phyloP scores from a whole-genome alignment of 176 grass and related monocot species.

The Oryza officinalis region DNA sequence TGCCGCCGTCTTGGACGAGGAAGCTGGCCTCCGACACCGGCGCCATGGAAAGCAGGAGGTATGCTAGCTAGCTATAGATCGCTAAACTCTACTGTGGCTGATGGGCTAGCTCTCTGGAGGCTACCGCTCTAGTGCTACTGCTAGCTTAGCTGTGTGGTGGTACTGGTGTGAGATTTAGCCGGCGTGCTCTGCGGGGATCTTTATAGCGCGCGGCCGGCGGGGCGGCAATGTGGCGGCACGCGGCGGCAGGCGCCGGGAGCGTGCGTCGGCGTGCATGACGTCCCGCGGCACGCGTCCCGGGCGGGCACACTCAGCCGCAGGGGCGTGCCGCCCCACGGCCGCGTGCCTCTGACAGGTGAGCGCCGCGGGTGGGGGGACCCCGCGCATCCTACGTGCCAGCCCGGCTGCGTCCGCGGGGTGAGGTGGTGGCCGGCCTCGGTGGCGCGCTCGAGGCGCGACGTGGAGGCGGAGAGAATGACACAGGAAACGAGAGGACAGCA shows the following conservation, averaged over 20 bases:
- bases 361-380: background rate
- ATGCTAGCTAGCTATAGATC: constrained; percentile 1
- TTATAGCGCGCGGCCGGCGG: constrained; percentile 52
- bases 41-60: constrained; percentile 34
- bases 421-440: background rate
- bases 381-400: constrained; percentile 11
- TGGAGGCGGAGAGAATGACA: constrained; percentile 20
- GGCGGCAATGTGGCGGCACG: constrained; percentile 45
- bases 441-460: background rate
- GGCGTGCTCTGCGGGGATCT: constrained; percentile 31
- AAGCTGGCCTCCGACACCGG: constrained; percentile 16
- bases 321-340: background rate
- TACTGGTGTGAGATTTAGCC: constrained; percentile 36
- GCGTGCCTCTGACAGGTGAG: constrained; percentile 30
- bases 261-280: constrained; percentile 38
- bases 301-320: background rate
- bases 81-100: background rate
- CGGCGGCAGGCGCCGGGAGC: constrained; percentile 31
- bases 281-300: constrained; percentile 6
- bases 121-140: constrained; percentile 13
- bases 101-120: background rate
- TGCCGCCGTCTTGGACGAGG: constrained; percentile 36
- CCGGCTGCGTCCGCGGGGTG: background rate
- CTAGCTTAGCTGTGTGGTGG: constrained; percentile 17
- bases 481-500: background rate